Evolutionary conservation across 148 eudicot genomes (phyloP).

Genomic region (Vaccinium myrtillus): DNA sequence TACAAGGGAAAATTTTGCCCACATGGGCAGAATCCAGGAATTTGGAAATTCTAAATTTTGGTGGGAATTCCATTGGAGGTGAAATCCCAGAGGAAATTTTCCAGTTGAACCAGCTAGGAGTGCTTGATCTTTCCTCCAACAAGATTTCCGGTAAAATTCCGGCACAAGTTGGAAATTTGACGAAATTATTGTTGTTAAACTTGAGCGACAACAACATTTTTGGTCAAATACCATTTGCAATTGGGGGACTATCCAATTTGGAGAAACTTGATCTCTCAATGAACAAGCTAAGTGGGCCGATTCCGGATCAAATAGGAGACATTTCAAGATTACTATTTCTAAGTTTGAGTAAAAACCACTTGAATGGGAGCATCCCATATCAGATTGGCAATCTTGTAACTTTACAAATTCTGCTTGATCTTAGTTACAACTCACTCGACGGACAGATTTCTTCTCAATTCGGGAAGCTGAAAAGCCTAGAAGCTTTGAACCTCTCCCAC

Average conservation of each 20-base stretch:
- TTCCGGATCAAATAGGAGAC: slow-evolving; percentile 23
- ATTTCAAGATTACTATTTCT: slow-evolving; percentile 10
- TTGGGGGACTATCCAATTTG: slow-evolving; percentile 6
- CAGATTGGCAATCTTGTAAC: slow-evolving; percentile 19
- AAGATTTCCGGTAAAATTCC: neutral
- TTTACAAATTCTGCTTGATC: slow-evolving; percentile 25
- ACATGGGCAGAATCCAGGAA: neutral
- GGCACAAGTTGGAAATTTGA: neutral
- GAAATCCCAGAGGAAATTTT: slow-evolving; percentile 5
- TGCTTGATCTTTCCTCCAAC: slow-evolving; percentile 10
- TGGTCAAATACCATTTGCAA: slow-evolving; percentile 8
- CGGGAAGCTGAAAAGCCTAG: slow-evolving; percentile 15
- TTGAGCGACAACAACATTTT: slow-evolving; percentile 23
- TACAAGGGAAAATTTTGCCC: neutral
- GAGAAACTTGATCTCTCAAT: slow-evolving; percentile 18
- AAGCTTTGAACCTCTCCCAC: slow-evolving; percentile 30
- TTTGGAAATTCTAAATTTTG: neutral
- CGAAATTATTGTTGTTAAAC: neutral
- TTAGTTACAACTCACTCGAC: slow-evolving; percentile 25
- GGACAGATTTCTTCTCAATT: slow-evolving; percentile 21
- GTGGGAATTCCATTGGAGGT: neutral
- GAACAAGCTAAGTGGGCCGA: slow-evolving; percentile 22
- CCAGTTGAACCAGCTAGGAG: neutral
- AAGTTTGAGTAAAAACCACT: slow-evolving; percentile 24
- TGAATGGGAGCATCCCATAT: slow-evolving; percentile 17